Base-by-base conservation (phyloP, 352 stramenopile genomes). In the Albugo candida region DNA sequence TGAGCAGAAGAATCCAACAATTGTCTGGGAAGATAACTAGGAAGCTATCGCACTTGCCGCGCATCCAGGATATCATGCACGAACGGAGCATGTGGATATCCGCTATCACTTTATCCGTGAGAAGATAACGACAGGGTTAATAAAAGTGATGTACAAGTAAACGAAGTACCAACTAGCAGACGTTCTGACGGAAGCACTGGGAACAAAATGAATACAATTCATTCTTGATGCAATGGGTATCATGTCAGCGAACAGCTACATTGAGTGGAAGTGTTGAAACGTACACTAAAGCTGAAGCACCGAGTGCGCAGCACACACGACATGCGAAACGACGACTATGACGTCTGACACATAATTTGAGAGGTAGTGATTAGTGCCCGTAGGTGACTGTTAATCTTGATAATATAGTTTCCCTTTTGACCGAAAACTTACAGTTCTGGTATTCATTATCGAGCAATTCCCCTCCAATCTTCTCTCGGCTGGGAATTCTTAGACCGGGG, bases 51-150 rank as follows among this genome's bases (percentile, higher is more conserved):
- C 53, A 10, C 42, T 55, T 43, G 47, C 52, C 2, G 34, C 31
- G 3, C 39, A 45, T n/a, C 39, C 43, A 2, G 24, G 48, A 17
- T 48, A 48, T 21, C 41, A 50, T 12, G 21, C 36, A 11, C 14
- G 47, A 10, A 56, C 52, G 14, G 59, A 63, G 53, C 56, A 63
- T 21, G 51, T 63, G 10, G 56, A 63, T 35, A 55, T 54, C 2
- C 41, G 48, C 0, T 43, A 56, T 42, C 53, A 63, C 18, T 63
- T 60, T 48, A 53, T 57, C 2, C 49, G 48, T 14, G 40, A 63
- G 36, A 52, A 50, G 2, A 45, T 57, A 31, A 36, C 40, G 41
- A 42, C 5, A 21, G 46, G 41, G 35, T 21, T 38, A 2, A 40
- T 60, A 36, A 53, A 53, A 20, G 11, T 57, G 11, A 21, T 20